Evolutionary conservation across 176 grass and related monocot genomes (phyloP).

Genomic region (Juncus effusus): DNA sequence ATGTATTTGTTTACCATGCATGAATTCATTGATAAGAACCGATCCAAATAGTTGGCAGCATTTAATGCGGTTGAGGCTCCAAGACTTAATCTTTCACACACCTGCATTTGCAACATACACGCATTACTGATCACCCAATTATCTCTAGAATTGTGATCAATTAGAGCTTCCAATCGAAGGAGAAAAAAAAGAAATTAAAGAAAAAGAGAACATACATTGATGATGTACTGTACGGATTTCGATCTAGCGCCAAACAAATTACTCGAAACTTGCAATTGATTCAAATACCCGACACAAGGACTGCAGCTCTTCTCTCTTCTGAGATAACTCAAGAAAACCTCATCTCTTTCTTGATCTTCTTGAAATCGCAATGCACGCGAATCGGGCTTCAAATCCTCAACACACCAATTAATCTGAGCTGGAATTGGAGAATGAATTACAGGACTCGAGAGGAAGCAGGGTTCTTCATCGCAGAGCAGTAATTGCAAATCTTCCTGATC

Average conservation of each 20-base stretch:
- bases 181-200: background rate
- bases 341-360: background rate
- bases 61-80: slow-evolving; percentile 40
- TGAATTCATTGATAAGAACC: slow-evolving; percentile 71
- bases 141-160: background rate
- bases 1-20: background rate
- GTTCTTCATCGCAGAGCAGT: slow-evolving; percentile 61
- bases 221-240: slow-evolving; percentile 51
- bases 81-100: slow-evolving; percentile 36
- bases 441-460: slow-evolving; percentile 24
- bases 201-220: slow-evolving; percentile 41
- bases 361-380: background rate
- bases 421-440: background rate
- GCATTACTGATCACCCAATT: too few relatives aligned
- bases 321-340: slow-evolving; percentile 24
- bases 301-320: slow-evolving; percentile 36
- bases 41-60: slow-evolving; percentile 67
- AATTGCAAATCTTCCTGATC: slow-evolving; percentile 1
- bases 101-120: slow-evolving; percentile 22
- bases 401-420: too few relatives aligned
- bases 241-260: slow-evolving; percentile 35
- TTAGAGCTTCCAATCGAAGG: background rate
- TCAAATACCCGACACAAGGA: slow-evolving; percentile 34
- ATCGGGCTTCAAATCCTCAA: background rate
- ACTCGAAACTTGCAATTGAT: slow-evolving; percentile 3